Percentiles rank a stretch among this genome's conserved stretches.
Evolutionary conservation across 2,329 filamentous ascomycete species (phyloP).

Genomic region (Xylariaceae sp.): DNA sequence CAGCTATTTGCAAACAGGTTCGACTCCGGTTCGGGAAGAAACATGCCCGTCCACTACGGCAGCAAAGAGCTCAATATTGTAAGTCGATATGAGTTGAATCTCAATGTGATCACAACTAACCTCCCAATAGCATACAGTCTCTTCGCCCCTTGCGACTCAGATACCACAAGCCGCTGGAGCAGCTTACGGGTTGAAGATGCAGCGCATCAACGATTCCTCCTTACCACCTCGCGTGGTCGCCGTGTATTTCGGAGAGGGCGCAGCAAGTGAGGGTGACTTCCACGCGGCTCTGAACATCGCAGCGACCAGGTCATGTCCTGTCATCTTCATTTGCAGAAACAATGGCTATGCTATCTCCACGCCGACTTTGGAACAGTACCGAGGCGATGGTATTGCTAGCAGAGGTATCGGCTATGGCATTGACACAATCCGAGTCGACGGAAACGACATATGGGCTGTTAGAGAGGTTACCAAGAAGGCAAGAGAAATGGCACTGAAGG

Average conservation of each 20-base stretch:
- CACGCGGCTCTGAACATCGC: conserved; percentile 88
- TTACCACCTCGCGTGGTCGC: conserved; percentile 63
- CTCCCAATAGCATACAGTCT: conserved; percentile 67
- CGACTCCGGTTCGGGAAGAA: conserved; percentile 75
- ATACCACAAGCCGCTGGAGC: conserved; percentile 84
- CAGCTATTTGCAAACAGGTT: conserved; percentile 86
- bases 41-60: conserved; percentile 98
- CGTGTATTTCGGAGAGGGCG: conserved; percentile 88
- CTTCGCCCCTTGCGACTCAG: conserved; percentile 80
- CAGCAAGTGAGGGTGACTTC: conserved; percentile 86
- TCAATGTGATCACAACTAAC: conserved; percentile 13
- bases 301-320: conserved; percentile 79
- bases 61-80: conserved; percentile 79
- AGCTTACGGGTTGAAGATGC: conserved; percentile 81
- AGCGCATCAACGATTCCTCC: conserved; percentile 66
- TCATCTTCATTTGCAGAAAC: conserved; percentile 86
- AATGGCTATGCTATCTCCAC: conserved; percentile 91
- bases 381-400: conserved; percentile 84
- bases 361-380: conserved; percentile 83
- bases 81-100: conserved; percentile 30
- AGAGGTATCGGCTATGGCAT: conserved; percentile 89
- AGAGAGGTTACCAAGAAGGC: conserved; percentile 74
- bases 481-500: conserved; percentile 68
- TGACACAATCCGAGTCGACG: conserved; percentile 84
- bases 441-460: conserved; percentile 91